Base-by-base conservation (phyloP, 768 basidiomycete species). In the Nevesoporus exiguus region DNA sequence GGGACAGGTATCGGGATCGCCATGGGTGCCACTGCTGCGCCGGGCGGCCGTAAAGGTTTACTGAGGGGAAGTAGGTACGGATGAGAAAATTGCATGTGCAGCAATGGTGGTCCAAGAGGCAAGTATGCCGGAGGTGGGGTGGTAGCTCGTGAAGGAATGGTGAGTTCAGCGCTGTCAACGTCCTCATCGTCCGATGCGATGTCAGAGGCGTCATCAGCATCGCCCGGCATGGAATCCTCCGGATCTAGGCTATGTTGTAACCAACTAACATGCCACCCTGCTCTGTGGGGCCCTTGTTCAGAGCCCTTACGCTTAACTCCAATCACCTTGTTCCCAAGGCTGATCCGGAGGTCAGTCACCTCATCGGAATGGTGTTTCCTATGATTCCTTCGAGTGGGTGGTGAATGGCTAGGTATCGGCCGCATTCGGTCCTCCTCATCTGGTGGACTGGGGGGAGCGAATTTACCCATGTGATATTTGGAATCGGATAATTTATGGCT, bases 401-500 rank as follows among this genome's bases (percentile, higher is more conserved):
- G 58, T 27, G 61, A 57, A 5, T 57, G 55, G 17, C 19, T 19
- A 25, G 65, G 64, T 36, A 67, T 54, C 5, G 65, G 60, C 25
- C 68, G 67, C 33, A 70, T 64, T 36, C 65, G 67, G 21, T 76
- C 77, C 49, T 74, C 73, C 48, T 82, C 82, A 34, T 80, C 78
- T 3, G 82, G 81, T 6, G 85, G 84, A 52, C 80, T 86, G 3
- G 85, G 82, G 43, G 88, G 68, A 22, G 77, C 76, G 62, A 91
- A 93, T 67, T 92, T 92, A 29, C 90, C 90, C 24, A 76, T 60
- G 47, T 69, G 66, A 61, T 93, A 92, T 71, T 93, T 93, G 10
- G 82, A 82, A 64, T 93, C 90, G 14, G 82, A 75, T 14, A 75
- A 59, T 17, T 79, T 76, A 64, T 91, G 86, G 41, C 77, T 80